phyloP scores from a whole-genome alignment of 169 alveolate genomes.

The Theileria annulata region DNA sequence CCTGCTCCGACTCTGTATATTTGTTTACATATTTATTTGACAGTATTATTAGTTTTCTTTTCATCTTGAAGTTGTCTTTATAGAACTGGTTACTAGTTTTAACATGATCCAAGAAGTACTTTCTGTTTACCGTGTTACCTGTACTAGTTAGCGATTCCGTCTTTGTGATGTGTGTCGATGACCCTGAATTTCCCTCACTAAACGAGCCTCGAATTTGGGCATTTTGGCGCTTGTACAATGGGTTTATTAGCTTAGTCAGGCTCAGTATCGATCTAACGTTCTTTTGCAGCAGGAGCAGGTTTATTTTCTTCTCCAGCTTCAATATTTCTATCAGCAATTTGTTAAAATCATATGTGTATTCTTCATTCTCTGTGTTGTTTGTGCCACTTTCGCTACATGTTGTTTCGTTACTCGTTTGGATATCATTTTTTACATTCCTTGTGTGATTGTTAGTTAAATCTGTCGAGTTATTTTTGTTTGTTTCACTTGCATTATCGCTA shows the following conservation, averaged over 20 bases:
- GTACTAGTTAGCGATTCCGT: not conserved
- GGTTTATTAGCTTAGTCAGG: slow-evolving; percentile 5
- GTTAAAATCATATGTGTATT: not conserved
- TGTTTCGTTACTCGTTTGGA: slow-evolving; percentile 2
- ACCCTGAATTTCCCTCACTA: not conserved
- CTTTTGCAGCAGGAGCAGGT: slow-evolving; percentile 24
- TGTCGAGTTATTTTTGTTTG: not conserved
- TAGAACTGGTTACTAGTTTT: not conserved
- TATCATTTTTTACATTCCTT: not conserved
- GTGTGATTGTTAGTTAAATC: not conserved
- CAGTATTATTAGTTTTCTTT: not conserved
- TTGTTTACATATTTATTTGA: slow-evolving; percentile 2
- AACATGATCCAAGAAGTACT: slow-evolving; percentile 7
- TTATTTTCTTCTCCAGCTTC: slow-evolving; percentile 16
- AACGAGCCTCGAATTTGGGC: not conserved
- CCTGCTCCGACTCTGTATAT: slow-evolving; percentile 38
- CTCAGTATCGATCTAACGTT: slow-evolving; percentile 15
- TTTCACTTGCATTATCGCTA: not conserved
- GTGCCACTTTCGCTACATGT: not conserved
- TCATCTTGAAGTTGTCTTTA: not conserved
- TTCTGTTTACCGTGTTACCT: not conserved
- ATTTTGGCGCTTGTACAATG: not conserved
- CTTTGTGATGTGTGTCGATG: not conserved
- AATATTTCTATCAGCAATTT: not conserved
- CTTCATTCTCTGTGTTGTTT: not conserved